Base-by-base conservation (phyloP, 495 filamentous ascomycete genomes). In the Aspergillus baeticus region DNA sequence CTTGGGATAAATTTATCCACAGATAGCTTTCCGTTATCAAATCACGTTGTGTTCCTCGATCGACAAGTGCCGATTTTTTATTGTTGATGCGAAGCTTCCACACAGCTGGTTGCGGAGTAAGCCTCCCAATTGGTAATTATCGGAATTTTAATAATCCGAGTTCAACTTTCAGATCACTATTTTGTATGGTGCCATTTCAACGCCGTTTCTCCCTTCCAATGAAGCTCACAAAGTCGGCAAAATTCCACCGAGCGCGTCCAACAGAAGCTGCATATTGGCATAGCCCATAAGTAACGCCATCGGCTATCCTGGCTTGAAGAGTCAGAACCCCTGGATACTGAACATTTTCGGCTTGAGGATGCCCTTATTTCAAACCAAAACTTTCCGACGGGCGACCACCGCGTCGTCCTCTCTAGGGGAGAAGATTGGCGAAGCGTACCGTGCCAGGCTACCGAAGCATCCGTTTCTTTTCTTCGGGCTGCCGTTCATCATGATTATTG, bases 391-490 rank as follows among this genome's bases (percentile, higher is more conserved):
- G 33, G 62, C 75, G 34, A 68, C 72, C 26, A 75, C 71, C 6
- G 71, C 69, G 10, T 76, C 75, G n/a, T 77, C 75, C 73, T 26
- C 81, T 73, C 59, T 79, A 53, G 69, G 81, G 22, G 81, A 83
- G 68, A 82, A 81, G n/a, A 71, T 96, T 58, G 89, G 86, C 6
- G 81, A 87, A 37, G 75, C 80, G 20, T 99, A 99, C 75, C 88
- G 94, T 53, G 66, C 75, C 10, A 64, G 74, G 49, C 79, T 96
- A 36, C 66, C 77, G 17, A 84, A 81, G 57, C 90, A 89, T 61
- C 94, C 94, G 1, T 99, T 99, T 72, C 75, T 93, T 35, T 81
- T 97, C 49, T 99, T 99, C 70, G 94, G 94, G 6, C 77, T 98
- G n/a, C 94, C 94, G 13, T 99, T 99, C 74, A 81, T 98, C 64